phyloP scores from a whole-genome alignment of 345 rosid species.

The Dipteronia dyeriana region DNA sequence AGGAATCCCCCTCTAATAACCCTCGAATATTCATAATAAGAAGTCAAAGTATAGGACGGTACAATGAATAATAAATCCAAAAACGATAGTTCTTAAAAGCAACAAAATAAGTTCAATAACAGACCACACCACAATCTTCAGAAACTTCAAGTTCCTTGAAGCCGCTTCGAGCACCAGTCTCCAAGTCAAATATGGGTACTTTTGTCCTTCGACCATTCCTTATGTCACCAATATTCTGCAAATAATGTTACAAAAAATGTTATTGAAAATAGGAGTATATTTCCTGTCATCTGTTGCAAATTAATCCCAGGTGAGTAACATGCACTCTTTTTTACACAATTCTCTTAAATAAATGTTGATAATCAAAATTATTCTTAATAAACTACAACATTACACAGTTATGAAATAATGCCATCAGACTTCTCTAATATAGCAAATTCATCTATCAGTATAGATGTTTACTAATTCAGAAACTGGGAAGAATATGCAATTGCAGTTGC shows the following conservation, averaged over 20 bases:
- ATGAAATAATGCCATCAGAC: neutral
- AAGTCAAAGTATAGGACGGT: conserved; percentile 2
- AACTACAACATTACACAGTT: neutral
- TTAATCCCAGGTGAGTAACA: neutral
- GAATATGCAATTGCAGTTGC: neutral
- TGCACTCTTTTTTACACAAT: neutral
- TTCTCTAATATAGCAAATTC: neutral
- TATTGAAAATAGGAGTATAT: neutral
- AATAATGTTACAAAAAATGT: conserved; percentile 19
- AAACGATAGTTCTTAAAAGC: conserved; percentile 18
- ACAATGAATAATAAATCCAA: conserved; percentile 2
- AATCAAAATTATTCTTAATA: neutral
- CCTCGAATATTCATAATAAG: conserved; percentile 8
- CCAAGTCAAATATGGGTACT: conserved; percentile 85
- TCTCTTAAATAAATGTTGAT: neutral
- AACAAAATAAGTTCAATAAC: conserved; percentile 28
- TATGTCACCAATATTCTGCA: conserved; percentile 82
- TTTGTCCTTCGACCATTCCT: conserved; percentile 69
- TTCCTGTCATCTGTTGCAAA: neutral
- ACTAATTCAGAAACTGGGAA: neutral
- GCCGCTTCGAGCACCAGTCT: conserved; percentile 82
- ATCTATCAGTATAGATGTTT: neutral
- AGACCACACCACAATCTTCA: conserved; percentile 96
- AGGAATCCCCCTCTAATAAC: neutral
- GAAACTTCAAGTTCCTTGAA: conserved; percentile 91